phyloP scores from a whole-genome alignment of 345 rosid species.

The Durio zibethinus region DNA sequence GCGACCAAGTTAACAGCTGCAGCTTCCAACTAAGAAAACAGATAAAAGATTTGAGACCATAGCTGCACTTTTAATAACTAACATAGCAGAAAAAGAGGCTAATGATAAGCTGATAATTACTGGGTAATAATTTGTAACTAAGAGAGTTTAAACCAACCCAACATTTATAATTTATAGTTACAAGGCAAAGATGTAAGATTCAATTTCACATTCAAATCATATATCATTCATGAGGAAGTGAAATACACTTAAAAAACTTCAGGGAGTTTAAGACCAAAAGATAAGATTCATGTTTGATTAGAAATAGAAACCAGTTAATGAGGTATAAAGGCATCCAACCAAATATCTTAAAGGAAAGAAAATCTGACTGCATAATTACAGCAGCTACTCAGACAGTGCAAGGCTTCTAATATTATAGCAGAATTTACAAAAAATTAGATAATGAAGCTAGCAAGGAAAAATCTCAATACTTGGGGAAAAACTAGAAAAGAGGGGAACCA shows the following conservation, averaged over 20 bases:
- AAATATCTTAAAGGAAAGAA: neutral
- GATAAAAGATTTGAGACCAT: slow-evolving; percentile 15
- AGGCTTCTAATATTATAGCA: neutral
- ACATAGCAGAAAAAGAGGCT: neutral
- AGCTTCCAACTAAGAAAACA: slow-evolving; percentile 70
- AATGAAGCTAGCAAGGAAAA: neutral
- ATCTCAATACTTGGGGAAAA: neutral
- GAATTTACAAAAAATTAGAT: neutral
- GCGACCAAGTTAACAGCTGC: slow-evolving; percentile 91
- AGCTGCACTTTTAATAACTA: slow-evolving; percentile 15
- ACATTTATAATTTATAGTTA: neutral
- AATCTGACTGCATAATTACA: neutral
- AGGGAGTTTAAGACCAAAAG: neutral
- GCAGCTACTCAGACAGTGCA: neutral
- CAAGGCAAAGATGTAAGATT: neutral
- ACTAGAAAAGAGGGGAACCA: neutral
- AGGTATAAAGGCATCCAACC: neutral
- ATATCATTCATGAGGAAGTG: neutral
- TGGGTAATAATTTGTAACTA: neutral
- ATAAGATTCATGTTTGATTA: neutral
- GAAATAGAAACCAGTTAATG: neutral
- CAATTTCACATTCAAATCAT: neutral
- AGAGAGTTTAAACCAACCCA: neutral
- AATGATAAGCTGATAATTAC: neutral
- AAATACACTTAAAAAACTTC: neutral